Evolutionary conservation across 768 basidiomycete genomes (phyloP).

Genomic region (Leccinum ochraceum): DNA sequence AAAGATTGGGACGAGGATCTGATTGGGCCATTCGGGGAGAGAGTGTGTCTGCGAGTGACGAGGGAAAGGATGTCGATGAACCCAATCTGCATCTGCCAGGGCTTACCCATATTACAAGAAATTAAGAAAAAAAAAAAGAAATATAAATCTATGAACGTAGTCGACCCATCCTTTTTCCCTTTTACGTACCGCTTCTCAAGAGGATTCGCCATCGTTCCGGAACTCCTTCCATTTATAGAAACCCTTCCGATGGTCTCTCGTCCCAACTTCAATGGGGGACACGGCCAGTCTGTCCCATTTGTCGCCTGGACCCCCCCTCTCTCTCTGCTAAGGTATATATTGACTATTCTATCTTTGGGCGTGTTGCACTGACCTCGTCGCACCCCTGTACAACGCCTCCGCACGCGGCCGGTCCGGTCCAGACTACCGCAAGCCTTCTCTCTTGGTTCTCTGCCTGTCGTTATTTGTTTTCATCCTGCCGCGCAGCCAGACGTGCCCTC

Average conservation of each 20-base stretch:
- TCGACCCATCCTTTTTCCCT: slow-evolving; percentile 14
- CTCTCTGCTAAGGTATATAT: no score
- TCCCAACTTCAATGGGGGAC: slow-evolving; percentile 2
- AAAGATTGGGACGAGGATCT: slow-evolving; percentile 30
- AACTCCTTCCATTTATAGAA: slow-evolving; percentile 5
- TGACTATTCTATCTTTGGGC: slow-evolving; percentile 7
- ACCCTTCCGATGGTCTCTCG: slow-evolving; percentile 1
- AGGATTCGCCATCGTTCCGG: slow-evolving; percentile 19
- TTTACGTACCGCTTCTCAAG: slow-evolving; percentile 21
- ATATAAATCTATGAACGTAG: not conserved
- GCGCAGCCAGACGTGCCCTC: not conserved
- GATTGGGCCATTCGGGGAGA: slow-evolving; percentile 19
- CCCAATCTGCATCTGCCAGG: slow-evolving; percentile 21
- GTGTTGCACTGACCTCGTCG: not conserved
- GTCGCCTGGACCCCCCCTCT: slow-evolving; percentile 3
- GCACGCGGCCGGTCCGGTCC: not conserved
- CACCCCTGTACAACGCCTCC: not conserved
- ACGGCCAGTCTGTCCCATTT: slow-evolving; percentile 3
- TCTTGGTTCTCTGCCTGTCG: not conserved
- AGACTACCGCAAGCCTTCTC: slow-evolving; percentile 11
- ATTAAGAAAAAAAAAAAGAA: not conserved
- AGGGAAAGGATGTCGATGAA: slow-evolving; percentile 13
- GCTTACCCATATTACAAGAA: not conserved
- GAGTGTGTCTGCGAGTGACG: not conserved
- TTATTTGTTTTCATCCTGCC: not conserved